These are phyloP conservation scores for Pseudisothecium myosuroides DNA, from an alignment of 225 moss, liverwort and hornwort genomes.

Conservation along the genomic window DNA sequence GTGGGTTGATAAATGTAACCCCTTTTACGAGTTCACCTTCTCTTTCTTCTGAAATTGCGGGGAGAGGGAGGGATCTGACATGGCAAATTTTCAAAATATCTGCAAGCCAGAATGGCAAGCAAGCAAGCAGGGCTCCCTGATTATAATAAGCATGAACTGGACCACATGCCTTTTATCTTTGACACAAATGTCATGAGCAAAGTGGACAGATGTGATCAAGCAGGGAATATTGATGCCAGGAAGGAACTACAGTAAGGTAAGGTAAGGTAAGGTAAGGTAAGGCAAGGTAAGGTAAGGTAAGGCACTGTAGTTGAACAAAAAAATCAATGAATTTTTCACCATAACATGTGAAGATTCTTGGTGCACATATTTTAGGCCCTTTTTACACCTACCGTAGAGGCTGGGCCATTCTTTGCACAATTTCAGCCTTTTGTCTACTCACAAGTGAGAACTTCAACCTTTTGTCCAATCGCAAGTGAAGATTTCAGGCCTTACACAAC, in stretches of 20 bases:
- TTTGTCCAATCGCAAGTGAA: no score
- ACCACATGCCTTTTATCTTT: neutral
- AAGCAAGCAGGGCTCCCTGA: neutral
- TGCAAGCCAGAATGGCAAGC: neutral
- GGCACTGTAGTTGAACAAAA: neutral
- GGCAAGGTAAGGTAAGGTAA: no score
- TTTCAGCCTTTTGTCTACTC: no score
- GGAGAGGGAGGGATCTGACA: neutral
- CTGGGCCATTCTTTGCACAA: no score
- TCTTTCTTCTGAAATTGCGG: neutral
- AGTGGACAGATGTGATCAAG: neutral
- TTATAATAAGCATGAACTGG: neutral
- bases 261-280: no score
- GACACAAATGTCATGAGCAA: neutral
- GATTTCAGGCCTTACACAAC: no score
- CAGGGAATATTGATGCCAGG: neutral
- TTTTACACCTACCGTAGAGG: no score
- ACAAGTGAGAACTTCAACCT: no score
- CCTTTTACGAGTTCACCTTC: no score
- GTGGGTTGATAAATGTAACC: no score
- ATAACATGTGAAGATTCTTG: neutral
- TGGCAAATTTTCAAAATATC: neutral
- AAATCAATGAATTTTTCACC: neutral
- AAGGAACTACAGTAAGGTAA: no score
- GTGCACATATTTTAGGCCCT: no score